Percentiles rank a stretch among this genome's conserved stretches.
Conservation (phyloP, 108 stramenopile genomes). For the Chaetoceros muelleri region DNA sequence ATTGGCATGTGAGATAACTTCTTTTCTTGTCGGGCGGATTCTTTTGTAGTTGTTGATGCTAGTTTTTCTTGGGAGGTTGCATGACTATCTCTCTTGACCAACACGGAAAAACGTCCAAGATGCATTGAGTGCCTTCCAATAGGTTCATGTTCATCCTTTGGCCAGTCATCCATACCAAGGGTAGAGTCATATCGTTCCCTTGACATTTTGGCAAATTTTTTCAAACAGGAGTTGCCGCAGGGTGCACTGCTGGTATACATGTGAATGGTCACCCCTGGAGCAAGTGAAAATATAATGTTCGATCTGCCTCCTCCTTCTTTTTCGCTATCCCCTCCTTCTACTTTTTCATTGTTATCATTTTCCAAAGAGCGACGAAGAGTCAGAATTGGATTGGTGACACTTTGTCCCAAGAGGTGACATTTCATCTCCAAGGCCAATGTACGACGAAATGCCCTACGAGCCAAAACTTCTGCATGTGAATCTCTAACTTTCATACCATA, state of each 20-base stretch:
- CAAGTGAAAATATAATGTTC: constrained; percentile 45
- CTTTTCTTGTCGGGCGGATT: neutral
- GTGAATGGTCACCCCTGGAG: constrained; percentile 55
- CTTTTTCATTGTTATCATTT: too few relatives aligned
- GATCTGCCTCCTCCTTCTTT: neutral
- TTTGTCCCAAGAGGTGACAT: neutral
- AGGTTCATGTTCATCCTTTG: constrained; percentile 29
- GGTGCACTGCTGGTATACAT: constrained; percentile 79
- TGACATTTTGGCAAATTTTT: constrained; percentile 72
- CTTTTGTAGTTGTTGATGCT: neutral
- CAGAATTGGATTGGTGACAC: too few relatives aligned
- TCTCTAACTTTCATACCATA: constrained; percentile 67
- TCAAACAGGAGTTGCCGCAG: constrained; percentile 77
- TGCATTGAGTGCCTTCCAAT: constrained; percentile 45
- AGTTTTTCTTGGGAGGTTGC: constrained; percentile 11
- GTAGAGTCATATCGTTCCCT: constrained; percentile 55
- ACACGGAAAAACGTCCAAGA: constrained; percentile 61
- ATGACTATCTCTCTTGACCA: constrained; percentile 54
- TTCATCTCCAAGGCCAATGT: constrained; percentile 48
- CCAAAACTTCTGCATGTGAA: constrained; percentile 80
- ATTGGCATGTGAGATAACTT: neutral
- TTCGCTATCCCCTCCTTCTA: neutral
- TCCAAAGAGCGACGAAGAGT: neutral
- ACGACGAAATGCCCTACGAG: constrained; percentile 63
- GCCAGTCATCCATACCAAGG: constrained; percentile 69